phyloP scores from a whole-genome alignment of 257 asterid species.

The Plectranthus barbatus region DNA sequence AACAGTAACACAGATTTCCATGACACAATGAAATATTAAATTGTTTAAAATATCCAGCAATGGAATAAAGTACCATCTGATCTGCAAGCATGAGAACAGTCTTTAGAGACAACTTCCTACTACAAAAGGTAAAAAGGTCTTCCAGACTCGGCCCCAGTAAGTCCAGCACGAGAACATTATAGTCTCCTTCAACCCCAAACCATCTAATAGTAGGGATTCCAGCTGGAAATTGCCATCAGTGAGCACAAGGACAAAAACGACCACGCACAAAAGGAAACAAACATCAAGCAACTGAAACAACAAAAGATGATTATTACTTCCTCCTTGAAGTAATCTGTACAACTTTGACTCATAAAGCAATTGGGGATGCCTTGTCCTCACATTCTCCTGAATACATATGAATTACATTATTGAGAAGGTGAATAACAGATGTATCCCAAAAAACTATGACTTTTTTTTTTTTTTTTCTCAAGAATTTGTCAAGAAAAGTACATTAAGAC shows the following conservation, averaged over 20 bases:
- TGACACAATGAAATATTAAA: not conserved
- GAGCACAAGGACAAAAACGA: conserved; percentile 15
- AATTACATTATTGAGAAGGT: not conserved
- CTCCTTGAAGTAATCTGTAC: conserved; percentile 61
- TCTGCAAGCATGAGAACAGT: conserved; percentile 79
- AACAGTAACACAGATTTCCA: conserved; percentile 9
- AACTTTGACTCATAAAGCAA: conserved; percentile 57
- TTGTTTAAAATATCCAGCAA: conserved; percentile 1
- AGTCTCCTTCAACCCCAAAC: conserved; percentile 72
- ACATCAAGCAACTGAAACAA: conserved; percentile 8
- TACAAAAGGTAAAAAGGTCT: conserved; percentile 63
- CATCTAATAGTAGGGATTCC: conserved; percentile 57
- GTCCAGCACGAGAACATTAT: conserved; percentile 67
- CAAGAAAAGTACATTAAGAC: too few species aligned
- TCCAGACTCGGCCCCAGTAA: conserved; percentile 74
- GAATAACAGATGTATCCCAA: not conserved
- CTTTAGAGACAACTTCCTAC: conserved; percentile 58
- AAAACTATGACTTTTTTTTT: not conserved
- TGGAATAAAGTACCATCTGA: conserved; percentile 45
- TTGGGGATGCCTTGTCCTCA: conserved; percentile 61
- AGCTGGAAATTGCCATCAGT: conserved; percentile 29
- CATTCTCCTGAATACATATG: conserved; percentile 46
- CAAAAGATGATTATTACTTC: conserved; percentile 36
- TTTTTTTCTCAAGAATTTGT: not conserved
- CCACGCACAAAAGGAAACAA: not conserved